A percentile compares a stretch with the other conserved stretches of the same genome.
Conservation (phyloP, 2,329 filamentous ascomycete species). For the Neofusicoccum ribis region DNA sequence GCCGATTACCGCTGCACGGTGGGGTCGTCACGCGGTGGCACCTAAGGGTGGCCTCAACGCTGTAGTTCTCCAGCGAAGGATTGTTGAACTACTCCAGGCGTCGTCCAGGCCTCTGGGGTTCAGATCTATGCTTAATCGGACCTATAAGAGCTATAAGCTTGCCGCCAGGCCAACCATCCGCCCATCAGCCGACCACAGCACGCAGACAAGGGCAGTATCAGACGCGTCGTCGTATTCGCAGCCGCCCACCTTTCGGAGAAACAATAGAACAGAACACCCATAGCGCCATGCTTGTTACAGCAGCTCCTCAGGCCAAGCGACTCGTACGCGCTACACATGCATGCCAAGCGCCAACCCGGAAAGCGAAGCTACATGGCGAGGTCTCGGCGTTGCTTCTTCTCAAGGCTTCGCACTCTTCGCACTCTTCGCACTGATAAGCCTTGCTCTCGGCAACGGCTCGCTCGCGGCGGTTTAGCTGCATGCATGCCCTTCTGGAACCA, state of each 20-base stretch:
- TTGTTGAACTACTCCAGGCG: not conserved
- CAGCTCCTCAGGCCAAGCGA: not conserved
- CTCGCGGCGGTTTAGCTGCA: not conserved
- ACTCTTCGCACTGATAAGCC: not conserved
- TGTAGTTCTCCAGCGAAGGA: not conserved
- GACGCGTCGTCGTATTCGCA: not conserved
- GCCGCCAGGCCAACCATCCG: not conserved
- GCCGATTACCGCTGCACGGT: not conserved
- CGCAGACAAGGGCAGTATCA: not conserved
- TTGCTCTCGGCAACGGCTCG: not conserved
- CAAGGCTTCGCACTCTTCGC: not conserved
- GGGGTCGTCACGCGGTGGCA: not conserved
- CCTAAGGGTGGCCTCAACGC: not conserved
- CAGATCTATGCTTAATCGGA: not conserved
- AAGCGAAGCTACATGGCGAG: not conserved
- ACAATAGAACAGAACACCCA: no score
- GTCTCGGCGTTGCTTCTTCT: not conserved
- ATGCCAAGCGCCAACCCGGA: not conserved
- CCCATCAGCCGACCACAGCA: conserved; percentile 1
- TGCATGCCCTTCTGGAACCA: not conserved
- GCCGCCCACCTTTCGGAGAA: not conserved
- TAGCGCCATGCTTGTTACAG: not conserved
- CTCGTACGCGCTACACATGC: not conserved
- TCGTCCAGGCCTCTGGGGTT: not conserved
- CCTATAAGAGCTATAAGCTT: conserved; percentile 6